Conservation (phyloP, 2,329 filamentous ascomycete genomes). For the Fusarium mangiferae region DNA sequence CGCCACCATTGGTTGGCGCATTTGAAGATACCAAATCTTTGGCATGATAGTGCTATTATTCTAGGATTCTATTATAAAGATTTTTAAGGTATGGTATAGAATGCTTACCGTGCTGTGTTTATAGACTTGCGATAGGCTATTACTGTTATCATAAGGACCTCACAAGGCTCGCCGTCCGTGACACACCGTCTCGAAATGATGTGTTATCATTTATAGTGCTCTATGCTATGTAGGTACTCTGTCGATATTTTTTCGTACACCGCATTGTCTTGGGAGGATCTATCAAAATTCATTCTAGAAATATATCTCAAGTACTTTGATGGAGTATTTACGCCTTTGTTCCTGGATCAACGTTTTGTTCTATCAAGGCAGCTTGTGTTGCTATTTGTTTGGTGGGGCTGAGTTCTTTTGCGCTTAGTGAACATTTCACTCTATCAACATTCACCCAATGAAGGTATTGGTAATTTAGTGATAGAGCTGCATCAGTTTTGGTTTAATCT, state of each 20-base stretch:
- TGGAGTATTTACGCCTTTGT: neutral
- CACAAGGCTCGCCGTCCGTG: neutral
- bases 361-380: neutral
- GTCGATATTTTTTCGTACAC: neutral
- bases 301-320: neutral
- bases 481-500: neutral
- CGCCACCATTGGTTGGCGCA: slow-evolving; percentile 32
- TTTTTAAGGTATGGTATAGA: too few species aligned
- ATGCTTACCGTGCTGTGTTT: too few species aligned
- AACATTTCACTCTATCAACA: neutral
- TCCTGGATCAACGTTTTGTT: neutral
- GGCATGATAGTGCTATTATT: neutral
- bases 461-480: neutral
- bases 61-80: neutral
- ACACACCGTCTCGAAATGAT: neutral
- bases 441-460: neutral
- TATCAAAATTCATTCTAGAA: neutral
- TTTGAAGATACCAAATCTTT: slow-evolving; percentile 1
- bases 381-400: neutral
- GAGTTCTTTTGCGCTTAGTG: neutral
- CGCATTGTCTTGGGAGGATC: neutral
- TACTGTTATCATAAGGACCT: neutral
- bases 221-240: neutral
- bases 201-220: neutral
- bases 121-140: neutral